phyloP scores from a whole-genome alignment of 75 land plant species.

The Sequoia sempervirens region DNA sequence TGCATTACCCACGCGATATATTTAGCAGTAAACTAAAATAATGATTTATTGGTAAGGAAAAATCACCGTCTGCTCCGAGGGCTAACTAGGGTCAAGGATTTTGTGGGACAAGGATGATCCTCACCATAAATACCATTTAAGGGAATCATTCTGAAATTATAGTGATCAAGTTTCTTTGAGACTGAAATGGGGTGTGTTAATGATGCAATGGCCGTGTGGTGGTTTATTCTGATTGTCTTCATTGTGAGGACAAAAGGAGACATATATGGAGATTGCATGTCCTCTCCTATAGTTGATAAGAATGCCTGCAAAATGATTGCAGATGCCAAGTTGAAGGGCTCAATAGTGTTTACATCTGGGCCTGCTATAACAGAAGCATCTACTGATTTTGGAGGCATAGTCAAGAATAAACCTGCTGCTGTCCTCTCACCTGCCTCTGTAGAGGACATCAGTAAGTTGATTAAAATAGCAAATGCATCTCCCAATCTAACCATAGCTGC shows the following conservation, averaged over 20 bases:
- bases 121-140: background rate
- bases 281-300: background rate
- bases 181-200: background rate
- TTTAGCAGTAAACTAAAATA: no score
- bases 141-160: background rate
- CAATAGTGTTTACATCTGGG: background rate
- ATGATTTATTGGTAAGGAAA: no score
- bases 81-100: background rate
- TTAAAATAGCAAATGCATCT: slow-evolving; percentile 27
- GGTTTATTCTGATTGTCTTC: background rate
- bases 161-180: background rate
- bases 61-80: no score
- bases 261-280: background rate
- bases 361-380: slow-evolving; percentile 14
- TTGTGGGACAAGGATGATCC: no score
- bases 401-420: slow-evolving; percentile 27
- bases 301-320: background rate
- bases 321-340: background rate
- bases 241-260: background rate
- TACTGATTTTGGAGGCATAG: slow-evolving; percentile 68
- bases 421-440: slow-evolving; percentile 37
- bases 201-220: background rate
- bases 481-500: slow-evolving; percentile 67
- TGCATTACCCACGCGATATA: no score
- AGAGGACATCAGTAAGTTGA: slow-evolving; percentile 40